Evolutionary conservation across 305 asterid species (phyloP).

Genomic region (Salvia sclarea): DNA sequence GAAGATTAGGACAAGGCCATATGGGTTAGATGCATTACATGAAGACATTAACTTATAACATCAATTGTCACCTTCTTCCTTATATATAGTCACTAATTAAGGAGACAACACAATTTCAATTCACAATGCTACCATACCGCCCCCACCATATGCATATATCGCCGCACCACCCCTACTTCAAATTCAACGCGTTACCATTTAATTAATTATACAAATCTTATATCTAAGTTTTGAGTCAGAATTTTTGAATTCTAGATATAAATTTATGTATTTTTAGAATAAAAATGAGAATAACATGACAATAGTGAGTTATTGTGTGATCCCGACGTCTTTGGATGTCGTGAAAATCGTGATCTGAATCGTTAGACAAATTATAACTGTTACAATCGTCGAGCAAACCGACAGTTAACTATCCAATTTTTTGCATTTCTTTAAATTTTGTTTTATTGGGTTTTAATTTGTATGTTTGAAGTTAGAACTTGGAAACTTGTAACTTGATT

Average conservation of each 20-base stretch:
- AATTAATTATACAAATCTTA: neutral
- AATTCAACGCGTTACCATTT: neutral
- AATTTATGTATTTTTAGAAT: too few species aligned
- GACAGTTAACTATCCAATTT: neutral
- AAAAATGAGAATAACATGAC: neutral
- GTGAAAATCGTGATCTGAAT: too few species aligned
- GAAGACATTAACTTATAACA: conserved; percentile 32
- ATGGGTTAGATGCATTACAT: conserved; percentile 32
- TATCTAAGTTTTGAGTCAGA: neutral
- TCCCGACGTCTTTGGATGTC: too few species aligned
- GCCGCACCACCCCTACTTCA: neutral
- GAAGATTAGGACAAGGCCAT: conserved; percentile 34
- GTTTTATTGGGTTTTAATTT: too few species aligned
- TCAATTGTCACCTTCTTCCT: conserved; percentile 31
- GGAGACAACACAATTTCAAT: conserved; percentile 36
- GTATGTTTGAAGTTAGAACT: too few species aligned
- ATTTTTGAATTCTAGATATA: neutral
- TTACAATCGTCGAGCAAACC: neutral
- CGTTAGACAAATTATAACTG: too few species aligned
- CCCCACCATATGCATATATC: conserved; percentile 24
- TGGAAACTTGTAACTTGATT: too few species aligned
- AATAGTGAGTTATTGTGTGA: conserved; percentile 10
- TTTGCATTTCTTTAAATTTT: too few species aligned
- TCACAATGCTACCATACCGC: conserved; percentile 27
- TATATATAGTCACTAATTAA: conserved; percentile 4